These are phyloP conservation scores for Alopecurus myosuroides DNA, from an alignment of 176 grass and related monocot genomes.

Conservation along the genomic window DNA sequence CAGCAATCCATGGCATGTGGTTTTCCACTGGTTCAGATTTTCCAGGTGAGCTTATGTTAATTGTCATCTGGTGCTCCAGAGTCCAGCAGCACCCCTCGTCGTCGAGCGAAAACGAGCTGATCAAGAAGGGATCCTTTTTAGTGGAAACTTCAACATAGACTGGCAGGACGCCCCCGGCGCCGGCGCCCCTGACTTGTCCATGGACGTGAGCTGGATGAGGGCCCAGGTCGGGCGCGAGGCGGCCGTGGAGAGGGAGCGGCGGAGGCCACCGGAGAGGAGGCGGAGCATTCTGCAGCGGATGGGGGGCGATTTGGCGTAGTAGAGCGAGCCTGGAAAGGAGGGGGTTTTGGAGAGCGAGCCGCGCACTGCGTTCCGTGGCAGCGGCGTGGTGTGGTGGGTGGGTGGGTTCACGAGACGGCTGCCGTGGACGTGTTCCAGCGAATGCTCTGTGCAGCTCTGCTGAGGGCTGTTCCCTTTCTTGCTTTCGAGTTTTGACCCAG, in stretches of 20 bases:
- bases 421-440: no score
- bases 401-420: no score
- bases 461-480: neutral
- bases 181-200: neutral
- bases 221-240: neutral
- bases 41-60: neutral
- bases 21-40: neutral
- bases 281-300: neutral
- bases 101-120: neutral
- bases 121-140: neutral
- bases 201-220: neutral
- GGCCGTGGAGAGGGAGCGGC: conserved; percentile 7
- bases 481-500: neutral
- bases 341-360: neutral
- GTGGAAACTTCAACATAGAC: neutral
- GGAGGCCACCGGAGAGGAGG: neutral
- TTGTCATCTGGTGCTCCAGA: neutral
- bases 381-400: no score
- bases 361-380: no score
- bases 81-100: neutral
- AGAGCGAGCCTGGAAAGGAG: neutral
- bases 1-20: neutral
- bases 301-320: neutral
- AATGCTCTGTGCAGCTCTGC: no score
- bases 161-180: neutral